Evolutionary conservation across 768 basidiomycete genomes (phyloP).

Genomic region (Tremella mesenterica): DNA sequence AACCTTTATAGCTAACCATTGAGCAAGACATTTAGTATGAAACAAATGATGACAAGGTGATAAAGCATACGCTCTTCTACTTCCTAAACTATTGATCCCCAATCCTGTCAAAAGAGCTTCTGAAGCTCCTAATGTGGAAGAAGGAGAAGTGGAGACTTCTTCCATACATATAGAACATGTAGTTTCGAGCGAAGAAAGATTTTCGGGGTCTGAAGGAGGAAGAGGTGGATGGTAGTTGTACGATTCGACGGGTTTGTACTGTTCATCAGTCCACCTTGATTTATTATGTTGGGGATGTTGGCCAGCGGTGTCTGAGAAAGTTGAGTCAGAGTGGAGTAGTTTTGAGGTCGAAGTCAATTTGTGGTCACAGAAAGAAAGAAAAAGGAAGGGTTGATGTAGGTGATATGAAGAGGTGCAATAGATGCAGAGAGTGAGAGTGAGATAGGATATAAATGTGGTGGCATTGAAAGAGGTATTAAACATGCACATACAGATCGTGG

Average conservation of each 20-base stretch:
- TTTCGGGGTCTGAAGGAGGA: constrained; percentile 62
- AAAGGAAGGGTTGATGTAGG: too few species aligned
- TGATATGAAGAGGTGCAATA: too few species aligned
- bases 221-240: constrained; percentile 83
- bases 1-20: constrained; percentile 51
- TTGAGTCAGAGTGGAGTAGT: too few species aligned
- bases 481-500: not conserved
- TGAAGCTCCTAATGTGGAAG: constrained; percentile 35
- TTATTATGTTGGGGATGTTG: too few species aligned
- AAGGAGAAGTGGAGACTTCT: constrained; percentile 54
- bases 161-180: constrained; percentile 96
- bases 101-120: constrained; percentile 37
- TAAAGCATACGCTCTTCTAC: constrained; percentile 65
- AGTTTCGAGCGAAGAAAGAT: constrained; percentile 52
- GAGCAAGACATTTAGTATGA: constrained; percentile 71
- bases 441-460: too few species aligned
- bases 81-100: constrained; percentile 44
- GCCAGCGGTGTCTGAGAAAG: too few species aligned
- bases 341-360: too few species aligned
- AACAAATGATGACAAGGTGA: constrained; percentile 86
- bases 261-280: too few species aligned
- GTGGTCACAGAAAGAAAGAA: too few species aligned
- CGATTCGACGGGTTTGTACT: constrained; percentile 57
- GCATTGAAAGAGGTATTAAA: too few species aligned
- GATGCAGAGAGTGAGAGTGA: too few species aligned